Percentiles rank a stretch among this genome's conserved stretches.
These are phyloP conservation scores for Rehmannia glutinosa DNA, from an alignment of 257 asterid species.

Conservation along the genomic window DNA sequence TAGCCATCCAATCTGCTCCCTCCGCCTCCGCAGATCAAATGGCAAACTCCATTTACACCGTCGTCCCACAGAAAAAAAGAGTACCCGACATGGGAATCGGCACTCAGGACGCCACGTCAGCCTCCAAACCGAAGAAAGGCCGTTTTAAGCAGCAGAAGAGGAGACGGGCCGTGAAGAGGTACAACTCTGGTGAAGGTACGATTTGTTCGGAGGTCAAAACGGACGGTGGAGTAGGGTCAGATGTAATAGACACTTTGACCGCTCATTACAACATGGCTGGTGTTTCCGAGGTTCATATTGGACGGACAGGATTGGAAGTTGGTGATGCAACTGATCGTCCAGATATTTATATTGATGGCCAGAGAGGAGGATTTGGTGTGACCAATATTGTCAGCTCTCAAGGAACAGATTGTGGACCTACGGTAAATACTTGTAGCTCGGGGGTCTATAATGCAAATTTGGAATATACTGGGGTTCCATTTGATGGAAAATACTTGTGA, in stretches of 20 bases:
- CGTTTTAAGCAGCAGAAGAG: constrained; percentile 54
- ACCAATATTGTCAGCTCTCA: no score
- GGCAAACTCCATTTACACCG: constrained; percentile 54
- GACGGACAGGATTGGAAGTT: no score
- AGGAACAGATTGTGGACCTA: no score
- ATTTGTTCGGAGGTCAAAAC: constrained; percentile 16
- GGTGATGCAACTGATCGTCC: no score
- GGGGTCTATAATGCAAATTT: background rate
- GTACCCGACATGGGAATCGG: constrained; percentile 43
- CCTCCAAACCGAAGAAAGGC: constrained; percentile 58
- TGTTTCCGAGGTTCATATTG: no score
- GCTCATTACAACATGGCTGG: no score
- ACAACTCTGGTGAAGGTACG: constrained; percentile 14
- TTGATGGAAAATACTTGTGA: background rate
- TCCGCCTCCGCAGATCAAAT: constrained; percentile 29
- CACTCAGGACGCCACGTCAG: constrained; percentile 41
- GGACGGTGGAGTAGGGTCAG: constrained; percentile 17
- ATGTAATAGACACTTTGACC: background rate
- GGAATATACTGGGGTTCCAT: constrained; percentile 13
- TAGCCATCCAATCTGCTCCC: constrained; percentile 67
- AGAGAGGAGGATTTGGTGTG: no score
- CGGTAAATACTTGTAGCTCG: background rate
- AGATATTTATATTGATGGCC: no score
- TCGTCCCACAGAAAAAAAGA: constrained; percentile 63
- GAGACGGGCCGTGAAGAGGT: constrained; percentile 21